These are phyloP conservation scores for Pyrenochaeta sp. DNA, from an alignment of 2,329 filamentous ascomycete species.

Conservation along the genomic window DNA sequence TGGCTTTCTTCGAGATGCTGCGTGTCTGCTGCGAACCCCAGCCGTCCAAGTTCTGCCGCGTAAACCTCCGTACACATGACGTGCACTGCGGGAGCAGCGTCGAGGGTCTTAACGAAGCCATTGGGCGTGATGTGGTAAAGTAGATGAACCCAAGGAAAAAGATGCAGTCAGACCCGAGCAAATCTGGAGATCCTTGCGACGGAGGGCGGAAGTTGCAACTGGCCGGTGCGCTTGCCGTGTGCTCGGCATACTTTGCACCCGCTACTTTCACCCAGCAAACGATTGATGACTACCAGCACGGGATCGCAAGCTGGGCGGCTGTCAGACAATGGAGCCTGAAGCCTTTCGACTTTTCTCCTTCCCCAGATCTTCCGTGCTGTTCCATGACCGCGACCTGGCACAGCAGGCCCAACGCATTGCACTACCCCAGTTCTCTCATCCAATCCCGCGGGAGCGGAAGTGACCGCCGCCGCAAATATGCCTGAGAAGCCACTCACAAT, in stretches of 20 bases:
- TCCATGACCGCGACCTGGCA: slow-evolving; percentile 15
- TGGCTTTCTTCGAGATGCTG: slow-evolving; percentile 56
- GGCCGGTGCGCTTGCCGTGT: slow-evolving; percentile 28
- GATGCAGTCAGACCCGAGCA: slow-evolving; percentile 22
- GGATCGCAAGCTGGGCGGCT: slow-evolving; percentile 23
- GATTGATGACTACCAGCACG: slow-evolving; percentile 34
- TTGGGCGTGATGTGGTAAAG: slow-evolving; percentile 30
- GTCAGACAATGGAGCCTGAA: slow-evolving; percentile 41
- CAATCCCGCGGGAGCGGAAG: slow-evolving; percentile 33
- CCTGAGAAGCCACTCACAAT: slow-evolving; percentile 84
- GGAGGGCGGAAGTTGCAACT: slow-evolving; percentile 23
- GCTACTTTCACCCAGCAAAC: slow-evolving; percentile 34
- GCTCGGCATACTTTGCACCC: slow-evolving; percentile 29
- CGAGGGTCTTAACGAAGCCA: slow-evolving; percentile 43
- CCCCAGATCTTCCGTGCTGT: slow-evolving; percentile 2
- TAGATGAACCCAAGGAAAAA: slow-evolving; percentile 18
- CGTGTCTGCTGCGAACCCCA: slow-evolving; percentile 51
- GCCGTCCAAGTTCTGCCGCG: slow-evolving; percentile 38
- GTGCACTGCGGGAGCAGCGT: slow-evolving; percentile 50
- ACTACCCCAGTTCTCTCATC: slow-evolving; percentile 25
- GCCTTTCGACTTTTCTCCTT: background rate
- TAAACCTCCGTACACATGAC: slow-evolving; percentile 47
- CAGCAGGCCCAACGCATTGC: slow-evolving; percentile 18
- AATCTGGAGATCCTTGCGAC: slow-evolving; percentile 39
- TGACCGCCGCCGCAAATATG: slow-evolving; percentile 61